Conservation (phyloP, 164 flowering plant genomes). For the Vitis riparia region DNA sequence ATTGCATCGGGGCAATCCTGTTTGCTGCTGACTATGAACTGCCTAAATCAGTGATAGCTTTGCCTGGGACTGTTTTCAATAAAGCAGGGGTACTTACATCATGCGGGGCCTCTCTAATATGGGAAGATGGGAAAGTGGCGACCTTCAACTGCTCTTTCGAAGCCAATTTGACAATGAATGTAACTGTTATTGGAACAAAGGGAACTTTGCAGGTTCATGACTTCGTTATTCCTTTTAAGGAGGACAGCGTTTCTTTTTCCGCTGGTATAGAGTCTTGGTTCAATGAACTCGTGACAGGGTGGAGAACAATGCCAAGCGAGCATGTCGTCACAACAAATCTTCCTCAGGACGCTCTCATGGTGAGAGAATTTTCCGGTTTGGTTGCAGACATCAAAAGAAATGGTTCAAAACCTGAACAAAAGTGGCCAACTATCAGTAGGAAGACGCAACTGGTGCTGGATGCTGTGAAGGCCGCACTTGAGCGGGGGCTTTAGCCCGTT, state of each 20-base stretch:
- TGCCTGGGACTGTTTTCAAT: slow-evolving; percentile 42
- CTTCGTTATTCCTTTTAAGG: slow-evolving; percentile 63
- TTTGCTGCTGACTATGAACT: slow-evolving; percentile 50
- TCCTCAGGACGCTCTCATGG: slow-evolving; percentile 78
- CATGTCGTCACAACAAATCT: slow-evolving; percentile 41
- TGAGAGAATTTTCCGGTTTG: slow-evolving; percentile 57
- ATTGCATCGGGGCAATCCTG: slow-evolving; percentile 55
- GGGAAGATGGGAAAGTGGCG: slow-evolving; percentile 61
- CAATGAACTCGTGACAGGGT: slow-evolving; percentile 38
- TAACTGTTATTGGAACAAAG: slow-evolving; percentile 55
- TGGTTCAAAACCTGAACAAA: slow-evolving; percentile 49
- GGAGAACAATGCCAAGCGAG: slow-evolving; percentile 51
- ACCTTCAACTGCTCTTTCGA: slow-evolving; percentile 55
- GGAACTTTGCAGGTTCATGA: slow-evolving; percentile 60
- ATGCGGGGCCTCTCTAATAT: slow-evolving; percentile 54
- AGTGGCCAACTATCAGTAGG: slow-evolving; percentile 63
- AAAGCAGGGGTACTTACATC: slow-evolving; percentile 60
- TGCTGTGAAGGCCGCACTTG: slow-evolving; percentile 65
- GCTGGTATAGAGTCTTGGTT: slow-evolving; percentile 27
- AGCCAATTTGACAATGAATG: slow-evolving; percentile 50
- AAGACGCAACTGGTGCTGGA: slow-evolving; percentile 67
- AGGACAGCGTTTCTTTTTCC: slow-evolving; percentile 41
- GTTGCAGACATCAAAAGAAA: slow-evolving; percentile 35
- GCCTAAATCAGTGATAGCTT: slow-evolving; percentile 60
- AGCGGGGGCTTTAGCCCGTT: slow-evolving; percentile 48